A percentile compares a stretch with the other conserved stretches of the same genome.
These are phyloP conservation scores for Metschnikowia sp. DNA, from an alignment of 805 yeast genomes.

Conservation along the genomic window DNA sequence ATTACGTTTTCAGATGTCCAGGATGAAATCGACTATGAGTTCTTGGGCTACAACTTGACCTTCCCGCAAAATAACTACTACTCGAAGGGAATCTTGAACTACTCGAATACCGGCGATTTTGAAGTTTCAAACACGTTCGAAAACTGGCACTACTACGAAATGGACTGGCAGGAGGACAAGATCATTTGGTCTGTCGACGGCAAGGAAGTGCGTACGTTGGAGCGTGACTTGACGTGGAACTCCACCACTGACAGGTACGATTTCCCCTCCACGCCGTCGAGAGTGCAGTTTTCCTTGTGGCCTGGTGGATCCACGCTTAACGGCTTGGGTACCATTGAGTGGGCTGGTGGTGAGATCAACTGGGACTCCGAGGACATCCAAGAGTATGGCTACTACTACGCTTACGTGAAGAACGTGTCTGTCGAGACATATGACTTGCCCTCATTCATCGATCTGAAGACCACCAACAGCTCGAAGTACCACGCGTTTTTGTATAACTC, in stretches of 20 bases:
- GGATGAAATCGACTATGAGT: constrained; percentile 90
- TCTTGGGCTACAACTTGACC: constrained; percentile 70
- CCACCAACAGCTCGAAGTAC: constrained; percentile 40
- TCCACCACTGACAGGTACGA: constrained; percentile 53
- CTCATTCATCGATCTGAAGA: constrained; percentile 43
- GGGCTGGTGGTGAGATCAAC: constrained; percentile 86
- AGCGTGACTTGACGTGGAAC: constrained; percentile 58
- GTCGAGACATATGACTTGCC: constrained; percentile 78
- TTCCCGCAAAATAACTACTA: constrained; percentile 76
- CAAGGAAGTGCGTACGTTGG: constrained; percentile 57
- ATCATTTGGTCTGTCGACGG: constrained; percentile 77
- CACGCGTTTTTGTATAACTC: constrained; percentile 44
- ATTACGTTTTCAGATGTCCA: constrained; percentile 79
- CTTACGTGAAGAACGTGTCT: constrained; percentile 54
- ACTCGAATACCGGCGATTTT: constrained; percentile 51
- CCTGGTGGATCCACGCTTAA: constrained; percentile 63
- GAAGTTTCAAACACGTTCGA: constrained; percentile 53
- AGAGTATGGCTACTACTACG: constrained; percentile 79
- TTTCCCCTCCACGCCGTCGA: constrained; percentile 73
- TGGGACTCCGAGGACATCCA: constrained; percentile 77
- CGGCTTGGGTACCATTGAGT: constrained; percentile 63
- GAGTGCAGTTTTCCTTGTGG: constrained; percentile 73
- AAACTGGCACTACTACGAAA: constrained; percentile 67
- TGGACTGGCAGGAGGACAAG: constrained; percentile 79
- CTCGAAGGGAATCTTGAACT: constrained; percentile 69